Percentiles rank a stretch among this genome's conserved stretches.
phyloP scores from a whole-genome alignment of 176 grass and related monocot species.

The Canna indica region DNA sequence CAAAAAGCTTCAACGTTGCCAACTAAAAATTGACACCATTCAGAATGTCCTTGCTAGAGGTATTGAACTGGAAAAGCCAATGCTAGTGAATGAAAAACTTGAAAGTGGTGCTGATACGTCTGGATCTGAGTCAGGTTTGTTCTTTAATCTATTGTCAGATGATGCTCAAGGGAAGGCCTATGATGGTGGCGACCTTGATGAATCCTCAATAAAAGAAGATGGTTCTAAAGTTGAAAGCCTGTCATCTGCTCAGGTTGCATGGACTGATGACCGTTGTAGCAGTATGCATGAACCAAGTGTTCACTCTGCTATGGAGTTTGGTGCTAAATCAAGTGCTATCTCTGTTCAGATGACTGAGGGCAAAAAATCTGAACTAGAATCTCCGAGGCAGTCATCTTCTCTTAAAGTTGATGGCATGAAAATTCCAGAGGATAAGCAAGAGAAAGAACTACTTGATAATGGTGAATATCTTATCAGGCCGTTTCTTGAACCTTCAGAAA shows the following conservation, averaged over 20 bases:
- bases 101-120: constrained; percentile 41
- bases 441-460: constrained; percentile 86
- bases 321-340: constrained; percentile 69
- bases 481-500: constrained; percentile 86
- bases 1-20: constrained; percentile 87
- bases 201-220: constrained; percentile 53
- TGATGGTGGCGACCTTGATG: constrained; percentile 53
- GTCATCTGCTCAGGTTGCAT: constrained; percentile 47
- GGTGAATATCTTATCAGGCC: constrained; percentile 97
- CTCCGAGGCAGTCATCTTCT: constrained; percentile 54
- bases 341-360: constrained; percentile 70
- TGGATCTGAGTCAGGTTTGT: constrained; percentile 64
- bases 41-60: constrained; percentile 57
- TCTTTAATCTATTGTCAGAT: constrained; percentile 70
- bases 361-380: constrained; percentile 64
- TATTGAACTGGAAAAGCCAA: constrained; percentile 45
- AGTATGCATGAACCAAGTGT: constrained; percentile 85
- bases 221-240: constrained; percentile 57
- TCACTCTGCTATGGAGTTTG: constrained; percentile 81
- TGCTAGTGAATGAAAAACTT: constrained; percentile 38
- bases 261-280: constrained; percentile 73
- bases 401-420: constrained; percentile 54
- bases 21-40: constrained; percentile 91
- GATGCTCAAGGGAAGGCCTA: constrained; percentile 39
- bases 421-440: constrained; percentile 75